Conservation (phyloP, 768 basidiomycete genomes). For the Lactarius psammicola region DNA sequence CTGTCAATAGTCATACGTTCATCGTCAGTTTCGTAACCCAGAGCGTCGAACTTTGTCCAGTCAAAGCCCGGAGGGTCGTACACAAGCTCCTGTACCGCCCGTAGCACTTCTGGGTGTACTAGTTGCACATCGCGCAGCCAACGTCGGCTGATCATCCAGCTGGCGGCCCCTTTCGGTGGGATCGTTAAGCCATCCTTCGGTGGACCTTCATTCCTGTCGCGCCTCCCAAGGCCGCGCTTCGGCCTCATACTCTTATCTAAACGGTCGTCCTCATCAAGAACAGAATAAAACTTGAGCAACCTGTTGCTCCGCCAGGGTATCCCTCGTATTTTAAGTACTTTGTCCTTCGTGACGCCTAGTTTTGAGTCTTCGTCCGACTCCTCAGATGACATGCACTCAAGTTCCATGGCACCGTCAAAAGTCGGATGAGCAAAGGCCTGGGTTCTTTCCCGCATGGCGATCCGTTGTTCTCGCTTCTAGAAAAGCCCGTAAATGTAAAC, state of each 20-base stretch:
- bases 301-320: slow-evolving; percentile 67
- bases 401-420: slow-evolving; percentile 68
- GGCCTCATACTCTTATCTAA: slow-evolving; percentile 47
- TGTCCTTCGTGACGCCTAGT: slow-evolving; percentile 32
- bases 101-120: slow-evolving; percentile 49
- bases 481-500: slow-evolving; percentile 5
- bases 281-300: slow-evolving; percentile 56
- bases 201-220: slow-evolving; percentile 52
- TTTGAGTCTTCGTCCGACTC: slow-evolving; percentile 60
- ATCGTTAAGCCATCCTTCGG: slow-evolving; percentile 55
- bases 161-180: slow-evolving; percentile 61
- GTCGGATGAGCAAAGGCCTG: slow-evolving; percentile 55
- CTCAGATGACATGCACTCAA: slow-evolving; percentile 80
- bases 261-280: slow-evolving; percentile 58
- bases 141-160: slow-evolving; percentile 74
- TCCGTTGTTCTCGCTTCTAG: slow-evolving; percentile 69
- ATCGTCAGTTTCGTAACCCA: slow-evolving; percentile 60
- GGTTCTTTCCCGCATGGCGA: slow-evolving; percentile 55
- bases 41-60: slow-evolving; percentile 46
- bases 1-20: slow-evolving; percentile 28
- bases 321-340: slow-evolving; percentile 55
- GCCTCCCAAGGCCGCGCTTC: slow-evolving; percentile 57
- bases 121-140: slow-evolving; percentile 51
- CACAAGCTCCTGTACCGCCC: slow-evolving; percentile 44
- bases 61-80: slow-evolving; percentile 50